Evolutionary conservation across 2,329 filamentous ascomycete genomes (phyloP).

Genomic region (Chaetomium olivaceum): DNA sequence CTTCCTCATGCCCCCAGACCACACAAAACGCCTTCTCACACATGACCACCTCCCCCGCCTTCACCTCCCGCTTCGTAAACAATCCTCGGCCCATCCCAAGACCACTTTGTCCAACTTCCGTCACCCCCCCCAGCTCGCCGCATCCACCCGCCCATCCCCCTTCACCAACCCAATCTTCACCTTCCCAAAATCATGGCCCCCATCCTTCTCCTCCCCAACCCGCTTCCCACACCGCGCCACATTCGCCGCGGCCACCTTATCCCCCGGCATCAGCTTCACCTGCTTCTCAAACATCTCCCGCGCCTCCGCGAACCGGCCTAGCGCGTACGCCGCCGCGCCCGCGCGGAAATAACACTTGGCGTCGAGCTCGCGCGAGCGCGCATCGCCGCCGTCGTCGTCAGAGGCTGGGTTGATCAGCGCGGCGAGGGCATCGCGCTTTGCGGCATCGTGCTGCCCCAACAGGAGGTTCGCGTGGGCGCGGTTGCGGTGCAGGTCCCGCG

Average conservation of each 20-base stretch:
- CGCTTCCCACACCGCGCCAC: neutral
- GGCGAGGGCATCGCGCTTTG: neutral
- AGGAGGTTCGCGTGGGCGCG: constrained; percentile 16
- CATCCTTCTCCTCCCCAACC: neutral
- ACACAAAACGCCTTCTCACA: constrained; percentile 14
- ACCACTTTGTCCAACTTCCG: neutral
- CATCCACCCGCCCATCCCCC: neutral
- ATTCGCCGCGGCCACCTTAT: neutral
- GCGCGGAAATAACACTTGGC: constrained; percentile 18
- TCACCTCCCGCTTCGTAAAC: neutral
- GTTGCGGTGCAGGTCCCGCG: constrained; percentile 12
- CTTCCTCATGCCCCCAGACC: neutral
- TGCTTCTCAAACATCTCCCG: neutral
- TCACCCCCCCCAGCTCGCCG: neutral
- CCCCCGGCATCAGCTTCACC: neutral
- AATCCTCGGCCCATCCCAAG: neutral
- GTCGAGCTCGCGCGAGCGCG: constrained; percentile 4
- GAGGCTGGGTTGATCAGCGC: neutral
- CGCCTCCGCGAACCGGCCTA: neutral
- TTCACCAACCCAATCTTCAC: neutral
- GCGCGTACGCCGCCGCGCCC: constrained; percentile 9
- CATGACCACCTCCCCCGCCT: neutral
- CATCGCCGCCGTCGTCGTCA: neutral
- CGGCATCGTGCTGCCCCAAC: neutral
- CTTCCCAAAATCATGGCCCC: neutral